Base-by-base conservation (phyloP, 306 rosid species). In the Fragaria ananassa region DNA sequence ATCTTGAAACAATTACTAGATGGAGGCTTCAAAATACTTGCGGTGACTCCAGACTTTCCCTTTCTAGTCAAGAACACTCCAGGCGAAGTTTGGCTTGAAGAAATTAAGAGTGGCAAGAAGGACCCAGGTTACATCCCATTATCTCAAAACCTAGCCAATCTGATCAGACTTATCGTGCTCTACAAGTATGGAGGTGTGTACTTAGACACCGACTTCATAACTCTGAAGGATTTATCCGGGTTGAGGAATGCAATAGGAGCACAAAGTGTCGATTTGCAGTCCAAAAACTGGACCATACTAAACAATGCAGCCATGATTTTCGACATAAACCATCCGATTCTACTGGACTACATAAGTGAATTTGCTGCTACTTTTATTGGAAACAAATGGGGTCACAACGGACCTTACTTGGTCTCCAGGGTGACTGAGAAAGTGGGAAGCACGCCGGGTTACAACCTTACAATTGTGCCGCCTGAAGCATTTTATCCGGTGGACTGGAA, bases 341-440 rank as follows among this genome's bases (percentile, higher is more conserved):
- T 90, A 46, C 57, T 71, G 0, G 81, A 71, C 9, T 87, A 87
- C 74, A 79, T 85, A 17, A 6, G 51, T 19, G 96, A 87, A 7
- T 88, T 91, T 75, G 80, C 87, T 0, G 69, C 34, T 35, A 86
- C 83, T 72, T 90, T 88, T 81, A 78, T 87, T 75, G 58, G 58
- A 53, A 53, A 53, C 25, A 53, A 53, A 53, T 19, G 58, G 58
- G 58, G 58, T 53, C 25, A 53, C 58, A 53, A 91, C 56, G 93
- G 93, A 68, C 91, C 96, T 6, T 85, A 85, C 79, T 35, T 90
- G 68, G 84, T 90, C 76, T 86, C 96, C 0, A 90, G 93, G 64
- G 92, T 90, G 25, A 86, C 85, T 10, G 68, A 50, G 76, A 88
- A 76, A 44, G 18, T 85, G 5, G 83, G 73, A 27, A 70, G 62